Evolutionary conservation across 192 early-diverging fungal species (phyloP).

Genomic region (Funneliformis mosseae): DNA sequence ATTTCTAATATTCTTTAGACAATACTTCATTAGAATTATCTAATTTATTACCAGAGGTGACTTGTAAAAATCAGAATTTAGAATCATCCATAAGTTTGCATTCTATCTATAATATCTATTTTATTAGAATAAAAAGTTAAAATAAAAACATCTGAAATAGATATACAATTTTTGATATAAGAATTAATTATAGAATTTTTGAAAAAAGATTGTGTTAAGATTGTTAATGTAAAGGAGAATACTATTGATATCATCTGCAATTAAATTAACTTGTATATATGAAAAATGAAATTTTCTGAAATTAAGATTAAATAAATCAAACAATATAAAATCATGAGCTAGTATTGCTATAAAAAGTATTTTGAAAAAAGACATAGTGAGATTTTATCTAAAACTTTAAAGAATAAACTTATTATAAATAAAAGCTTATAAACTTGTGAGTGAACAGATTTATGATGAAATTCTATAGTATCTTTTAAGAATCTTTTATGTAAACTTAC

Average conservation of each 20-base stretch:
- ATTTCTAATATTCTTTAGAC: too few species aligned
- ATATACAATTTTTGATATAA: background rate
- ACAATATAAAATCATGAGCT: slow-evolving; percentile 13
- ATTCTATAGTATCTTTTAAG: slow-evolving; percentile 31
- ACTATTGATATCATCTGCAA: slow-evolving; percentile 12
- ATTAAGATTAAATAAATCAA: slow-evolving; percentile 14
- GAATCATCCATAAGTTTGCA: too few species aligned
- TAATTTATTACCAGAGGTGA: too few species aligned
- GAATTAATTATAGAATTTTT: slow-evolving; percentile 18
- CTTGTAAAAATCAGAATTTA: too few species aligned
- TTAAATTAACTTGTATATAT: slow-evolving; percentile 28
- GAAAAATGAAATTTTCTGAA: slow-evolving; percentile 25
- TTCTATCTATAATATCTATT: too few species aligned
- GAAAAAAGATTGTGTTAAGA: slow-evolving; percentile 7
- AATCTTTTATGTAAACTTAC: slow-evolving; percentile 18
- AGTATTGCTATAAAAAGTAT: slow-evolving; percentile 23
- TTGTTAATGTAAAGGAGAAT: slow-evolving; percentile 10
- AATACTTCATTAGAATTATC: too few species aligned
- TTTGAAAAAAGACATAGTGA: slow-evolving; percentile 32
- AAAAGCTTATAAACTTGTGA: slow-evolving; percentile 28
- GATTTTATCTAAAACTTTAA: slow-evolving; percentile 26
- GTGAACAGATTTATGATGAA: slow-evolving; percentile 32
- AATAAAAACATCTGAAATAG: too few species aligned
- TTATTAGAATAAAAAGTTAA: too few species aligned
- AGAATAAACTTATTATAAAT: slow-evolving; percentile 2